Conservation (phyloP, 2,329 filamentous ascomycete species). For the Dothistroma septosporum region DNA sequence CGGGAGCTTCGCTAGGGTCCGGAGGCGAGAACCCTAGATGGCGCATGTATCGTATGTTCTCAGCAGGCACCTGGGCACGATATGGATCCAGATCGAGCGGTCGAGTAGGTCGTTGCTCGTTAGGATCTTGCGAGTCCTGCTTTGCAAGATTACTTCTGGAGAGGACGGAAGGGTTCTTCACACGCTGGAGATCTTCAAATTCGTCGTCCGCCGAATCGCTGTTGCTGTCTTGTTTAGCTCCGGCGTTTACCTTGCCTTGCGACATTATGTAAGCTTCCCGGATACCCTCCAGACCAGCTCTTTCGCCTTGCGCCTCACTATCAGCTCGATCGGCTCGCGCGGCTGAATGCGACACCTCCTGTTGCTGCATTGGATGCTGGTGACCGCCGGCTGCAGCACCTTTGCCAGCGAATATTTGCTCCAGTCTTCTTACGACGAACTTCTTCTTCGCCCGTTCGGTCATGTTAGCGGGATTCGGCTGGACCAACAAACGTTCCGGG, state of each 20-base stretch:
- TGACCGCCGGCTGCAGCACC: constrained; percentile 42
- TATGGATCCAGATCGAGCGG: constrained; percentile 74
- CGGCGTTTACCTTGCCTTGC: constrained; percentile 24
- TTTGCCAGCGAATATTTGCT: constrained; percentile 78
- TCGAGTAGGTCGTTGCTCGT: constrained; percentile 70
- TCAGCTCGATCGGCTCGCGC: constrained; percentile 44
- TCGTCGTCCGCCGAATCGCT: constrained; percentile 6
- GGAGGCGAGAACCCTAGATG: constrained; percentile 66
- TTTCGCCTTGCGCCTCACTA: constrained; percentile 39
- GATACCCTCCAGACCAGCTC: constrained; percentile 37
- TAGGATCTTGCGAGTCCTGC: neutral
- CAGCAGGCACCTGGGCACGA: constrained; percentile 67
- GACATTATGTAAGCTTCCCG: constrained; percentile 47
- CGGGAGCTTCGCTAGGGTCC: constrained; percentile 50
- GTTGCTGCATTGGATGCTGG: constrained; percentile 51
- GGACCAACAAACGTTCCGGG: constrained; percentile 63
- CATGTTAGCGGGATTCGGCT: constrained; percentile 51
- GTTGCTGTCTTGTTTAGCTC: constrained; percentile 4
- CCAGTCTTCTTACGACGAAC: constrained; percentile 68
- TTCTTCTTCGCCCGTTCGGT: constrained; percentile 72
- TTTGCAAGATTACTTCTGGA: neutral
- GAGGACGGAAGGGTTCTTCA: neutral
- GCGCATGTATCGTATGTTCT: constrained; percentile 76
- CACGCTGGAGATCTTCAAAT: neutral
- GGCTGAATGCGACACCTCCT: constrained; percentile 55